Percentiles rank a stretch among this genome's conserved stretches.
Conservation (phyloP, 2,329 filamentous ascomycete species). For the Drechslerella dactyloides region DNA sequence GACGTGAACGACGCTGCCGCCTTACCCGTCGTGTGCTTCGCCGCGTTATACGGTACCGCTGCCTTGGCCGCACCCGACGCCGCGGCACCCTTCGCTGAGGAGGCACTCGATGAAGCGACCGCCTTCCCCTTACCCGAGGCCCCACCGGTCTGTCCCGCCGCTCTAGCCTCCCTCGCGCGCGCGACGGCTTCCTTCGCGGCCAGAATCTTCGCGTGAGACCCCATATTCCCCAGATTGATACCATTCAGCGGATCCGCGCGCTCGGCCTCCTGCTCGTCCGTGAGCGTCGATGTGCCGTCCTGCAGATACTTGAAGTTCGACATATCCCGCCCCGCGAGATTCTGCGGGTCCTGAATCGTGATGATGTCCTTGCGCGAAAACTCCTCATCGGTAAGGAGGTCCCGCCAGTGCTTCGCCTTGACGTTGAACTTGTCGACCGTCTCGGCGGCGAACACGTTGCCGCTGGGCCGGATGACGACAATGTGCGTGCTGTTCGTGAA, state of each 20-base stretch:
- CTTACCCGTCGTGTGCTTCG: slow-evolving; percentile 84
- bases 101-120: not conserved
- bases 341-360: slow-evolving; percentile 93
- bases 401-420: slow-evolving; percentile 94
- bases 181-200: slow-evolving; percentile 94
- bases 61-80: slow-evolving; percentile 22
- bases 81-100: not conserved
- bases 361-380: slow-evolving; percentile 93
- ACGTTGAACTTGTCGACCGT: slow-evolving; percentile 95
- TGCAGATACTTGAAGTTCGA: slow-evolving; percentile 87
- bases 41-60: slow-evolving; percentile 76
- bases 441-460: slow-evolving; percentile 96
- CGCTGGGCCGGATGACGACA: slow-evolving; percentile 81
- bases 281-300: slow-evolving; percentile 66
- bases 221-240: slow-evolving; percentile 81
- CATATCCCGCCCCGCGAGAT: slow-evolving; percentile 79
- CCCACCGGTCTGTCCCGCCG: slow-evolving; percentile 52
- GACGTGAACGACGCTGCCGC: slow-evolving; percentile 95
- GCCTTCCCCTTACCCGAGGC: slow-evolving; percentile 23
- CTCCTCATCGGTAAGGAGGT: slow-evolving; percentile 83
- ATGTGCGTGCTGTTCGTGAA: slow-evolving; percentile 98
- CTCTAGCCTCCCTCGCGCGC: slow-evolving; percentile 69
- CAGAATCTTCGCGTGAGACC: slow-evolving; percentile 79
- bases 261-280: slow-evolving; percentile 70
- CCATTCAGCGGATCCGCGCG: slow-evolving; percentile 66